Conservation (phyloP, 2,329 filamentous ascomycete genomes). For the Periconia digitata region DNA sequence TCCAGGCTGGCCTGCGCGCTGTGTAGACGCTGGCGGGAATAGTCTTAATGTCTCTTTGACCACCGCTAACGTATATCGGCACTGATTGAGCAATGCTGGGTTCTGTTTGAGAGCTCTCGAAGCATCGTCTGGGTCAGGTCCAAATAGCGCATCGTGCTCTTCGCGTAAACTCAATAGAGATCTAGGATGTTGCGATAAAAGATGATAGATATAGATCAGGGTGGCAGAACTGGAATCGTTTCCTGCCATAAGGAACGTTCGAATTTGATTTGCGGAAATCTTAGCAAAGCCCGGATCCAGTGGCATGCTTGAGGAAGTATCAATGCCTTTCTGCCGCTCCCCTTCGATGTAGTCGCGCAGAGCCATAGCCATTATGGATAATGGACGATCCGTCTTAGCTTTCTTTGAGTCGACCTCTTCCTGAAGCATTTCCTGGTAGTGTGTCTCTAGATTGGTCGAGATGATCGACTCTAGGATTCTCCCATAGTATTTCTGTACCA, state of each 20-base stretch:
- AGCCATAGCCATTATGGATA: too few relatives aligned
- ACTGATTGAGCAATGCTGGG: constrained; percentile 31
- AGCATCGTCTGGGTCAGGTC: constrained; percentile 13
- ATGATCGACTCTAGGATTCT: too few relatives aligned
- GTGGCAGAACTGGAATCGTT: constrained; percentile 40
- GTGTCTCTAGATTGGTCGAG: constrained; percentile 12
- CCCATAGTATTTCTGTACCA: constrained; percentile 26
- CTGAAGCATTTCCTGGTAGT: constrained; percentile 14
- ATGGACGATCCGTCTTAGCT: too few relatives aligned
- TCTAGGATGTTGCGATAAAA: constrained; percentile 28
- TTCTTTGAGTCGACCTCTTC: too few relatives aligned
- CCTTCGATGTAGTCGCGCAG: constrained; percentile 27
- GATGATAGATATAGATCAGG: constrained; percentile 31
- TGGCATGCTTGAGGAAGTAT: too few relatives aligned
- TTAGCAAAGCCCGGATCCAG: neutral
- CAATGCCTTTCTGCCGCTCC: neutral
- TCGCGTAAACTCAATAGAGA: constrained; percentile 20
- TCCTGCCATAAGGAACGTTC: constrained; percentile 39
- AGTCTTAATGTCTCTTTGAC: constrained; percentile 41
- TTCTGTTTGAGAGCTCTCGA: constrained; percentile 15
- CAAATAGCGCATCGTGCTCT: constrained; percentile 37
- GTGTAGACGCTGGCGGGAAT: constrained; percentile 36
- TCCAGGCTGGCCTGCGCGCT: constrained; percentile 14
- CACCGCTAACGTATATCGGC: constrained; percentile 34
- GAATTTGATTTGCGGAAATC: constrained; percentile 6